Evolutionary conservation across 2,329 filamentous ascomycete species (phyloP), one percentile per base, ranked within the genome.

Genomic region (Dactylellina sp.): DNA sequence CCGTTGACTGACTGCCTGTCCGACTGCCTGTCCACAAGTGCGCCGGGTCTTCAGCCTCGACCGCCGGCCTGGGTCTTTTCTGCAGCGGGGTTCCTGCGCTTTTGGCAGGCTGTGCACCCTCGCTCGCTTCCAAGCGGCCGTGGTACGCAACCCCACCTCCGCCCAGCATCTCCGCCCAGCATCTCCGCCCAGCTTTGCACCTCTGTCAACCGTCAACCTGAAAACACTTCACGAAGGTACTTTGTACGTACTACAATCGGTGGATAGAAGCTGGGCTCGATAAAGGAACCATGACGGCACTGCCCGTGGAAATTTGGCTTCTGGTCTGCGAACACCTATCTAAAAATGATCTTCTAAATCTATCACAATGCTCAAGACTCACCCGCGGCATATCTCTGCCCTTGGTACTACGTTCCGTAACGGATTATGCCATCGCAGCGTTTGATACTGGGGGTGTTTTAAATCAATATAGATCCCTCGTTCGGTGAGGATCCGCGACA

Each of bases 1-100:
- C n/a, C 22, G 14, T 37, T 16, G 16, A 47, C 18, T 35, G 40
- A n/a, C n/a, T n/a, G n/a, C 6, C 14, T 22, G 28, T 18, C 46
- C 28, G 28, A 32, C 28, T 32, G 9, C n/a, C 25, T 16, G 4
- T 2, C n/a, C 14, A 16, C 2, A 52, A 49, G 40, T 62, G 59
- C 66, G 66, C 66, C 66, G 57, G 25, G 24, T 25, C 24, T 55
- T 71, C 66, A 64, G 66, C 66, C 66, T 63, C 59, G 66, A 71
- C 11, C n/a, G n/a, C n/a, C n/a, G n/a, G n/a, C n/a, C n/a, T n/a
- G n/a, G 47, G 14, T 28, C 16, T 12, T 16, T 37, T 53, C n/a
- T 11, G 32, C 32, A 35, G 32, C n/a, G n/a, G 28, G 28, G 28
- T 32, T 32, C 18, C 52, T 57, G 53, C 39, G 35, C 53, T 57